Evolutionary conservation across 2,329 filamentous ascomycete genomes (phyloP).

Genomic region (Hypoxylon rubiginosum): DNA sequence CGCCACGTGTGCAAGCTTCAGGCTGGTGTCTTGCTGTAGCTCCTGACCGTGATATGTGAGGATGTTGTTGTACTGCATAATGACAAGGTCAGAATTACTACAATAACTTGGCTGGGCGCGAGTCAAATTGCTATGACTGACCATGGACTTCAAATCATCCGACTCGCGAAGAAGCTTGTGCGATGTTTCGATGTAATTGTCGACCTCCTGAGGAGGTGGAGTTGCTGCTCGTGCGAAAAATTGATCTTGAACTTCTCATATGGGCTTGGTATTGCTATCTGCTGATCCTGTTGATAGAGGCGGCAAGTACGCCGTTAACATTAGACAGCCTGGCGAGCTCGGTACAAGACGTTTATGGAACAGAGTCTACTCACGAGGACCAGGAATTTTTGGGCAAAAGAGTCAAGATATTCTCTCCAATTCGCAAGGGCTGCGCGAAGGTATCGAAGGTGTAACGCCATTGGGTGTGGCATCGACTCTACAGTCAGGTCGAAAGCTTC

Average conservation of each 20-base stretch:
- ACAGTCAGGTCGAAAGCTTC: constrained; percentile 2
- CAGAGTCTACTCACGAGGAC: constrained; percentile 6
- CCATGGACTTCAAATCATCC: constrained; percentile 26
- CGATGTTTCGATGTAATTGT: constrained; percentile 21
- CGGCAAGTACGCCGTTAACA: too few species aligned
- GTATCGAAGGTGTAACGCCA: constrained; percentile 28
- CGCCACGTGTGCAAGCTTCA: constrained; percentile 12
- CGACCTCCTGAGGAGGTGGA: constrained; percentile 17
- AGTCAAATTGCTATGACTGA: constrained; percentile 1
- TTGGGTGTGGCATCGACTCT: constrained; percentile 7
- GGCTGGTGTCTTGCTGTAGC: constrained; percentile 17
- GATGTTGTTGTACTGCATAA: constrained; percentile 19
- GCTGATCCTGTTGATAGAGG: constrained; percentile 9
- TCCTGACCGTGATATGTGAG: constrained; percentile 24
- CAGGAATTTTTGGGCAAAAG: constrained; percentile 10
- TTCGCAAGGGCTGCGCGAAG: constrained; percentile 12
- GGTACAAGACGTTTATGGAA: background rate
- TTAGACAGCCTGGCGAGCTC: background rate
- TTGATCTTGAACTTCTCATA: constrained; percentile 15
- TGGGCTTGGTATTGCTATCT: constrained; percentile 22
- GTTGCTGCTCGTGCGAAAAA: constrained; percentile 21
- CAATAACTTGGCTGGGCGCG: too few species aligned
- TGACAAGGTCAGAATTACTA: too few species aligned
- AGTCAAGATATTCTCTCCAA: constrained; percentile 37
- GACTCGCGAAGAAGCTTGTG: constrained; percentile 23